Evolutionary conservation across 2,329 filamentous ascomycete genomes (phyloP), one percentile per base, ranked within the genome.

Genomic region (Pyricularia pennisetigena): DNA sequence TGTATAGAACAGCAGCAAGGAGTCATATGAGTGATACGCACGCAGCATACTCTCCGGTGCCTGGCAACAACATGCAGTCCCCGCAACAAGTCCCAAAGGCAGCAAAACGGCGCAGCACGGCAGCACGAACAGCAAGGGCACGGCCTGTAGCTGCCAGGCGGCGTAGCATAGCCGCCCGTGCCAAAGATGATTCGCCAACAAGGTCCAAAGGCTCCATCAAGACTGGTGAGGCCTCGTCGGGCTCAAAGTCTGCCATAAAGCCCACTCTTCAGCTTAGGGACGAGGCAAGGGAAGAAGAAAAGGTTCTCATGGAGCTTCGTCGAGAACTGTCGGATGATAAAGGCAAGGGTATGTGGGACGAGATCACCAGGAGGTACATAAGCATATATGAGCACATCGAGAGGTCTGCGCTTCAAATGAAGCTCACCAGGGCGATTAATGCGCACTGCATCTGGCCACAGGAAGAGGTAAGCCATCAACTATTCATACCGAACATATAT

Each of bases 301-400:
- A 78, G 26, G 83, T 76, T 67, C 79, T 87, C 35, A 82, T 86
- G 65, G 76, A 82, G 29, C 78, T 83, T n/a, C 78, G 83, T 14
- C 81, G 80, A 73, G 73, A 79, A 28, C 79, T 81, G 71, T 76
- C 79, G 20, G 72, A 79, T 24, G 78, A 80, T 67, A 84, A 83
- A 71, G 85, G 85, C 20, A 84, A 84, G 70, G 83, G 84, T 41
- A 87, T 87, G 84, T 87, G 85, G 85, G 81, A 84, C 28, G 78
- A 79, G 57, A 86, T 87, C 69, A 79, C 80, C 65, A 74, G 73
- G 5, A 79, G 82, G 68, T 86, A 79, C 69, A 69, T 69, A 10
- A 77, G 79, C 69, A 75, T 76, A 16, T 77, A 76, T 6, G 63
- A 73, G 35, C 72, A 73, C 23, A 76, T 76, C 68, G 78, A 80